These are phyloP conservation scores for Apophysomyces elegans DNA, from an alignment of 371 early-diverging fungal species.

Conservation along the genomic window DNA sequence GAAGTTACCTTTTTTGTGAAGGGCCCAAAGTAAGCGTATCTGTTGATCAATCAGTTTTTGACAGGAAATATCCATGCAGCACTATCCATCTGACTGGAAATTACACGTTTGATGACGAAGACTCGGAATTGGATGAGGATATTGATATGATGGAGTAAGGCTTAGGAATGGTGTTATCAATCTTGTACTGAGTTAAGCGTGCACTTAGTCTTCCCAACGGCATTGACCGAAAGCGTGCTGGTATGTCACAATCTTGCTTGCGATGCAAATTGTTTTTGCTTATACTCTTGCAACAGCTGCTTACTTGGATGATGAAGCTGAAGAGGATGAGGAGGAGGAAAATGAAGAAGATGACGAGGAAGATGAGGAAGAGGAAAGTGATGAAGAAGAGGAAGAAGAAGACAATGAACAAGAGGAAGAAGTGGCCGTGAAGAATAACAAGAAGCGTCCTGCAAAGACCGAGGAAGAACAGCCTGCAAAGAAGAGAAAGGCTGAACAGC, in stretches of 20 bases:
- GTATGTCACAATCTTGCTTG: not conserved
- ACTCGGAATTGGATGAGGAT: slow-evolving; percentile 15
- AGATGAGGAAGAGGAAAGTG: not conserved
- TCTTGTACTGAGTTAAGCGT: not conserved
- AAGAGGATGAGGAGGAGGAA: slow-evolving; percentile 18
- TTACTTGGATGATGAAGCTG: slow-evolving; percentile 15
- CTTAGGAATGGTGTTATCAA: not conserved
- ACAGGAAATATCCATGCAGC: slow-evolving; percentile 9
- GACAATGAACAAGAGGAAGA: slow-evolving; percentile 15
- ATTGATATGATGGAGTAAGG: slow-evolving; percentile 2
- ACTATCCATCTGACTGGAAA: slow-evolving; percentile 33
- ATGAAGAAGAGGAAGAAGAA: slow-evolving; percentile 6
- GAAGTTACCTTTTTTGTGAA: slow-evolving; percentile 70
- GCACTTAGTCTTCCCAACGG: not conserved
- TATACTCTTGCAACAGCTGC: not conserved
- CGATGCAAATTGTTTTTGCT: not conserved
- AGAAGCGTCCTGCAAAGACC: slow-evolving; percentile 15
- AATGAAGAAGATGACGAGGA: slow-evolving; percentile 9
- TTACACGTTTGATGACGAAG: slow-evolving; percentile 25
- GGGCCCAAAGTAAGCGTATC: slow-evolving; percentile 56
- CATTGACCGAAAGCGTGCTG: slow-evolving; percentile 1
- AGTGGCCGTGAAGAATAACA: slow-evolving; percentile 10
- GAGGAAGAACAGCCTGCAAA: slow-evolving; percentile 2
- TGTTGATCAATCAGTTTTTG: not conserved
- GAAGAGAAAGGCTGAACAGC: slow-evolving; percentile 7